Percentiles rank a stretch among this genome's conserved stretches.
Conservation (phyloP, 176 grass and related monocot species). For the Paspalum vaginatum region DNA sequence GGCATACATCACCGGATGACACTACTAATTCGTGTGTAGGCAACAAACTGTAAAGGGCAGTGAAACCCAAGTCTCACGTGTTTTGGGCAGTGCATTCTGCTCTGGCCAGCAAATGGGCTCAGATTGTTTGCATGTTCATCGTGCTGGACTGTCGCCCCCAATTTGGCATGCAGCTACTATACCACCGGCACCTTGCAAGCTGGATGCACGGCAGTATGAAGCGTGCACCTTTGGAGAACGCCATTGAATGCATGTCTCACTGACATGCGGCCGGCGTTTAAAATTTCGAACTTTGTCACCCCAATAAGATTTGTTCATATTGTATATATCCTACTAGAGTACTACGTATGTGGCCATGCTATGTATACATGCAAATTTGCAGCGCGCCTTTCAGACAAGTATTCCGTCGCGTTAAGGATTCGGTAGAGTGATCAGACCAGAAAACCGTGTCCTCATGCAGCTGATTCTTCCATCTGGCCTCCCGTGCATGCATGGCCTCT, state of each 20-base stretch:
- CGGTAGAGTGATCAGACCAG: background rate
- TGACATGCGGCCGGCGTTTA: background rate
- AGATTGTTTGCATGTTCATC: background rate
- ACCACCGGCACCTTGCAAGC: background rate
- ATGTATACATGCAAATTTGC: background rate
- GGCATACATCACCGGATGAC: background rate
- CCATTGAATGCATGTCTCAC: background rate
- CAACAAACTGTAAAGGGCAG: slow-evolving; percentile 11
- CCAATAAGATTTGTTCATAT: background rate
- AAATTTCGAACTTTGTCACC: background rate
- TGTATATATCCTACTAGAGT: background rate
- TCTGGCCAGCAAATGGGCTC: background rate
- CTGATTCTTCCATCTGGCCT: slow-evolving; percentile 4
- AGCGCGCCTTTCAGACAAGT: background rate
- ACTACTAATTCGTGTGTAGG: background rate
- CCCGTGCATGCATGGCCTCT: slow-evolving; percentile 27
- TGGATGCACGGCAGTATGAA: background rate
- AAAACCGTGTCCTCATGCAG: background rate
- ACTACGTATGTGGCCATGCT: background rate
- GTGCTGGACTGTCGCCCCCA: background rate
- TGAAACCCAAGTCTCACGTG: background rate
- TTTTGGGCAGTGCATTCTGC: background rate
- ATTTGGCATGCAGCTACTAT: background rate
- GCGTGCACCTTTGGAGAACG: too few relatives aligned
- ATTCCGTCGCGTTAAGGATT: background rate